These are phyloP conservation scores for Colletotrichum musicola DNA, from an alignment of 2,329 filamentous ascomycete genomes.

Conservation along the genomic window DNA sequence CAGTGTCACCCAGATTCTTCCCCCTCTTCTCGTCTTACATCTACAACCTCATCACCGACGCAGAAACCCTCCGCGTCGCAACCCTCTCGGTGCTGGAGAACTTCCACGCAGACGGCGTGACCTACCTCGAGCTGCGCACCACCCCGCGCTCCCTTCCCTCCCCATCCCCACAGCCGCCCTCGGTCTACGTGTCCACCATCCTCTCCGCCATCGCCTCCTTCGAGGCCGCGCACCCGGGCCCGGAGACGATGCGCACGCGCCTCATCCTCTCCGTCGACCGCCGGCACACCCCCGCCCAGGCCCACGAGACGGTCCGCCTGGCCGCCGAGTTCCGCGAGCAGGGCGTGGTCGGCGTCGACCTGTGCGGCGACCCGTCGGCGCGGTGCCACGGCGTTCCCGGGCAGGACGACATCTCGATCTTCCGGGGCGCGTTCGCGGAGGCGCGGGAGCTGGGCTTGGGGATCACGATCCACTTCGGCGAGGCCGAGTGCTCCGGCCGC, in stretches of 20 bases:
- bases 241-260: slow-evolving; percentile 65
- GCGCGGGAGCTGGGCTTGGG: slow-evolving; percentile 69
- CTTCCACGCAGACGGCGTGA: slow-evolving; percentile 78
- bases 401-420: slow-evolving; percentile 70
- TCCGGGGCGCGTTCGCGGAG: slow-evolving; percentile 68
- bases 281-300: slow-evolving; percentile 69
- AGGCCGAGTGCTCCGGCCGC: slow-evolving; percentile 69
- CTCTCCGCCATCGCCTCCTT: slow-evolving; percentile 71
- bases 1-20: slow-evolving; percentile 72
- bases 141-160: slow-evolving; percentile 69
- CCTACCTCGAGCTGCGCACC: slow-evolving; percentile 84
- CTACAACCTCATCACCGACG: slow-evolving; percentile 78
- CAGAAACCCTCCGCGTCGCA: slow-evolving; percentile 69
- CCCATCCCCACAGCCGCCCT: slow-evolving; percentile 49
- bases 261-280: slow-evolving; percentile 84
- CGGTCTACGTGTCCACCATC: slow-evolving; percentile 76
- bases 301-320: slow-evolving; percentile 73
- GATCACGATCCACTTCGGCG: slow-evolving; percentile 84
- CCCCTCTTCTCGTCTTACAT: slow-evolving; percentile 84
- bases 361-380: slow-evolving; percentile 78
- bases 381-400: slow-evolving; percentile 64
- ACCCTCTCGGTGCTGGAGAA: slow-evolving; percentile 74
- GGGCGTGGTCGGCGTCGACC: slow-evolving; percentile 80
- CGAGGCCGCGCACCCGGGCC: slow-evolving; percentile 49
- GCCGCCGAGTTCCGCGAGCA: slow-evolving; percentile 65